A percentile compares a stretch with the other conserved stretches of the same genome.
These are phyloP conservation scores for Theileria equi DNA, from an alignment of 169 alveolate genomes.

Conservation along the genomic window DNA sequence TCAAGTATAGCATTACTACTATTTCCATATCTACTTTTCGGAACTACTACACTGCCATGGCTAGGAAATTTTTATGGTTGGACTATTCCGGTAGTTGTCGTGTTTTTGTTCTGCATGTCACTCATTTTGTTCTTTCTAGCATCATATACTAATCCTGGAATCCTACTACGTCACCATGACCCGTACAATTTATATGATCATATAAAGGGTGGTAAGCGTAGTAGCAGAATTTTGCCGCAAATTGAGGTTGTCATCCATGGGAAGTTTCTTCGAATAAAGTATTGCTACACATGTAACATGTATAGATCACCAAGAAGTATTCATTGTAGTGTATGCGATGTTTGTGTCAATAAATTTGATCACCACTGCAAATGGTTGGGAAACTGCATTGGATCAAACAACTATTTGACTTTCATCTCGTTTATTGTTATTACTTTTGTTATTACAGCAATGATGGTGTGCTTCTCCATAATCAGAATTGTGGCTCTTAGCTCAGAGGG, in stretches of 20 bases:
- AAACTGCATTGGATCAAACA: conserved; percentile 86
- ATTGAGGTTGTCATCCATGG: conserved; percentile 68
- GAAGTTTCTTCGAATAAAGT: conserved; percentile 73
- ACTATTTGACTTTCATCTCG: conserved; percentile 74
- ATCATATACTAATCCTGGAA: conserved; percentile 45
- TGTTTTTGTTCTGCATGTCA: conserved; percentile 15
- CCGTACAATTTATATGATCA: conserved; percentile 16
- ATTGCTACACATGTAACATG: conserved; percentile 82
- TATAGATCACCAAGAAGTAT: conserved; percentile 85
- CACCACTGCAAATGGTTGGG: conserved; percentile 93
- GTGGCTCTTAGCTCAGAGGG: conserved; percentile 23
- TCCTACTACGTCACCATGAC: conserved; percentile 33
- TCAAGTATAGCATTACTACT: not conserved
- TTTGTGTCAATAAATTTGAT: conserved; percentile 88
- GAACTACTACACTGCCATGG: conserved; percentile 40
- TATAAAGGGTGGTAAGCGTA: not conserved
- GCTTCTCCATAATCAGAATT: conserved; percentile 45
- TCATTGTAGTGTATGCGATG: conserved; percentile 88
- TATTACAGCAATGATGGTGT: conserved; percentile 38
- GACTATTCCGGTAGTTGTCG: conserved; percentile 8
- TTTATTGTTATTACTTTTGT: conserved; percentile 56
- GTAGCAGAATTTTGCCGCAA: conserved; percentile 9
- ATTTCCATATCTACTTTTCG: conserved; percentile 20
- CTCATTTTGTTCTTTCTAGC: conserved; percentile 21
- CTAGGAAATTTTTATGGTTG: conserved; percentile 3